These are phyloP conservation scores for Citrus glauca DNA, from an alignment of 345 rosid genomes.

Conservation along the genomic window DNA sequence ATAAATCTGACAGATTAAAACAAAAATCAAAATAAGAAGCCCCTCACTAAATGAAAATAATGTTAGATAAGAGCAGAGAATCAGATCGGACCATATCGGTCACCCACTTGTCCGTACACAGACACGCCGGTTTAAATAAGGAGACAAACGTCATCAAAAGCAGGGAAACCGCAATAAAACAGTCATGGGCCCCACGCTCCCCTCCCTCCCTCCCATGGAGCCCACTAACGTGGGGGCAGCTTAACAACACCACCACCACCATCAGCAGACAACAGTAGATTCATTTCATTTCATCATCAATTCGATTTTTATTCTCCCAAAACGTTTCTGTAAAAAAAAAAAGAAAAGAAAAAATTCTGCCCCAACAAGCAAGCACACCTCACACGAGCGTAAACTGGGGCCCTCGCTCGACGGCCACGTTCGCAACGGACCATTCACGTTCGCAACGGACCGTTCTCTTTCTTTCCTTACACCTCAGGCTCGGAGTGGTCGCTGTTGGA, in stretches of 20 bases:
- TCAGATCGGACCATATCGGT: background rate
- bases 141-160: conserved; percentile 15
- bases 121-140: conserved; percentile 1
- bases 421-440: conserved; percentile 9
- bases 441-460: background rate
- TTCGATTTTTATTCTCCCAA: background rate
- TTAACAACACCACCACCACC: background rate
- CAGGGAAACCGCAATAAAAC: conserved; percentile 36
- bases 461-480: too few relatives aligned
- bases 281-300: background rate
- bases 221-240: conserved; percentile 15
- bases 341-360: background rate
- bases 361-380: background rate
- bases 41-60: background rate
- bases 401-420: conserved; percentile 10
- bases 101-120: conserved; percentile 48
- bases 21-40: too few relatives aligned
- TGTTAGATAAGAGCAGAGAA: background rate
- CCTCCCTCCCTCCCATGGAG: background rate
- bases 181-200: conserved; percentile 40
- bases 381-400: conserved; percentile 19
- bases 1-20: too few relatives aligned
- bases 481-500: background rate
- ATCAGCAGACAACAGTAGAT: too few relatives aligned
- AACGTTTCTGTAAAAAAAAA: too few relatives aligned